Evolutionary conservation across 108 stramenopile species (phyloP), one percentile per base, ranked within the genome.

Genomic region (Cyclostephanos tholiformis): DNA sequence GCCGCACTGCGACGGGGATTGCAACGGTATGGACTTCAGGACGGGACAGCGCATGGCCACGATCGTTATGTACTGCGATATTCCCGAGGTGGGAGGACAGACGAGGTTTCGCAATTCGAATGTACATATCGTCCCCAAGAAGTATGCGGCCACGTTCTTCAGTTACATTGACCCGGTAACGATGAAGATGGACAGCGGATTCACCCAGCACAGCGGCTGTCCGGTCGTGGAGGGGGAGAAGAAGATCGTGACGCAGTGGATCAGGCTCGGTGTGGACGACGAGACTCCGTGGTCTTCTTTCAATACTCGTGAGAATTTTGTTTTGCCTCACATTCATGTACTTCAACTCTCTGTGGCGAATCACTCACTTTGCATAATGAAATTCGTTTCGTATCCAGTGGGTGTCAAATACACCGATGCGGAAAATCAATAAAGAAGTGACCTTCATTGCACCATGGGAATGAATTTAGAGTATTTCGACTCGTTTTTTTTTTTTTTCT

Each of bases 181-280:
- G 20, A 82, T 76, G 76, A 72, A 86, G 27, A 94, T 83, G 88
- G 93, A 92, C 68, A 82, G 66, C 66, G 86, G 87, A 29, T 87
- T 88, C 63, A 96, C 95, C 17, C 87, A 95, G 41, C 95, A 97
- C 69, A 85, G 85, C 44, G 97, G 97, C 55, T 98, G 97, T 73
- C 97, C 97, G 4, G 94, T 98, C 25, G 59, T 88, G 58, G 87
- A 90, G 68, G 97, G 97, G 11, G 89, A 91, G 75, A 98, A 98
- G 86, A 94, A 94, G 82, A 97, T 98, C 74, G 90, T 97, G 11
- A 98, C 98, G 4, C 92, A 97, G 80, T 98, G 98, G 98, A 89
- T 98, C 66, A 85, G 98, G 60, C 74, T 84, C 36, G 97, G 97
- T 58, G 98, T 98, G 25, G 87, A 88, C 59, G 72, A 70, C 55